Conservation (phyloP, 176 grass and related monocot species). For the Saccharum officinarum region DNA sequence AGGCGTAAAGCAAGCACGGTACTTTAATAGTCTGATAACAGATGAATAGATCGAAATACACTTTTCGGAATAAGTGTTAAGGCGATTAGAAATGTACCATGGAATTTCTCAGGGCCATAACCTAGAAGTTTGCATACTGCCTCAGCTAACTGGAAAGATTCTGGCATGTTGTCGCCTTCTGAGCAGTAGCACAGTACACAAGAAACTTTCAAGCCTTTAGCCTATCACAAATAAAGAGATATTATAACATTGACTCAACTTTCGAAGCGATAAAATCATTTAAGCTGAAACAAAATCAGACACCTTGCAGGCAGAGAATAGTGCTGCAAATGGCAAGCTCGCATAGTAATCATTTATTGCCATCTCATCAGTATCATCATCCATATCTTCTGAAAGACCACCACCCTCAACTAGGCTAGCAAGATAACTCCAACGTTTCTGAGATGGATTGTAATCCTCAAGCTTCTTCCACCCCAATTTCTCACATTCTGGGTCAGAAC, state of each 20-base stretch:
- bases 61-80: background rate
- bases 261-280: constrained; percentile 6
- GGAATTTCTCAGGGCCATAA: constrained; percentile 60
- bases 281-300: constrained; percentile 37
- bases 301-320: constrained; percentile 77
- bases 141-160: constrained; percentile 82
- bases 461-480: constrained; percentile 82
- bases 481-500: constrained; percentile 70
- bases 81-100: constrained; percentile 45
- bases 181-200: constrained; percentile 94
- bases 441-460: constrained; percentile 72
- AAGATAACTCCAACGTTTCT: constrained; percentile 68
- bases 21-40: background rate
- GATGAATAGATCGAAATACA: constrained; percentile 13
- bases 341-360: constrained; percentile 64
- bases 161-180: constrained; percentile 93
- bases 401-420: constrained; percentile 53
- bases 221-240: constrained; percentile 42
- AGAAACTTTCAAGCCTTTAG: constrained; percentile 79
- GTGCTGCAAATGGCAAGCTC: constrained; percentile 68
- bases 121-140: constrained; percentile 71
- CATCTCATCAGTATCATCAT: constrained; percentile 54
- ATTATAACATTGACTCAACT: background rate
- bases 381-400: constrained; percentile 51
- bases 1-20: background rate